Evolutionary conservation across 2,329 filamentous ascomycete species (phyloP).

Genomic region (Microcyclosporella mali): DNA sequence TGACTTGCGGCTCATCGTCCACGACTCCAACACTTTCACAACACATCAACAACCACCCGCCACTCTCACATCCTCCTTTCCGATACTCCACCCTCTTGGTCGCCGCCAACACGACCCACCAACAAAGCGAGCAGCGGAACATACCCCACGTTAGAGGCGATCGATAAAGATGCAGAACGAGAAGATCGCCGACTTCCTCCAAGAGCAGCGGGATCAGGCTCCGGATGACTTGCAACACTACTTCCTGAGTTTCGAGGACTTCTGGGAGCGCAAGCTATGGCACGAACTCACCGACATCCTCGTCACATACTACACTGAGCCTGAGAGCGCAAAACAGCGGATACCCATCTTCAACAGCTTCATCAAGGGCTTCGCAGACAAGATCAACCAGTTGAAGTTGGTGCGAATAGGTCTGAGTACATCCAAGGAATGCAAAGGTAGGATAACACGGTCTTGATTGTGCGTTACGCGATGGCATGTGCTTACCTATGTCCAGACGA

Average conservation of each 20-base stretch:
- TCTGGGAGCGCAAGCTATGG: conserved; percentile 98
- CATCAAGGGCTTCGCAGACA: conserved; percentile 91
- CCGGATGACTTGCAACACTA: conserved; percentile 81
- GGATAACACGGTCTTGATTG: conserved; percentile 7
- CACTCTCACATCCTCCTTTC: too few species aligned
- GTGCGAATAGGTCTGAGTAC: conserved; percentile 85
- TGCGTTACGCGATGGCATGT: background rate
- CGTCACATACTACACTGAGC: conserved; percentile 77
- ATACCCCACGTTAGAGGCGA: background rate
- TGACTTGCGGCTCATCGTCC: background rate
- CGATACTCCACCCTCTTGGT: too few species aligned
- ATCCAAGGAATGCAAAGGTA: conserved; percentile 76
- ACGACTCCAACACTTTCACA: background rate
- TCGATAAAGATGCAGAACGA: conserved; percentile 65
- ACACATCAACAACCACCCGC: background rate
- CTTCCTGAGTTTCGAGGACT: conserved; percentile 89
- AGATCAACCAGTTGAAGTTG: conserved; percentile 98
- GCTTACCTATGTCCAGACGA: conserved; percentile 56
- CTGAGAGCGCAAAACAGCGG: conserved; percentile 74
- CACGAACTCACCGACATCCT: conserved; percentile 92
- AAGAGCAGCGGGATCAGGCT: conserved; percentile 79
- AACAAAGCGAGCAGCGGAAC: background rate
- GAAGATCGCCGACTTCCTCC: conserved; percentile 84
- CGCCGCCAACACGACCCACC: background rate
- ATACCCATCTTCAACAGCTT: conserved; percentile 90